phyloP scores from a whole-genome alignment of 2,329 filamentous ascomycete genomes.

The Penicillium hordei region DNA sequence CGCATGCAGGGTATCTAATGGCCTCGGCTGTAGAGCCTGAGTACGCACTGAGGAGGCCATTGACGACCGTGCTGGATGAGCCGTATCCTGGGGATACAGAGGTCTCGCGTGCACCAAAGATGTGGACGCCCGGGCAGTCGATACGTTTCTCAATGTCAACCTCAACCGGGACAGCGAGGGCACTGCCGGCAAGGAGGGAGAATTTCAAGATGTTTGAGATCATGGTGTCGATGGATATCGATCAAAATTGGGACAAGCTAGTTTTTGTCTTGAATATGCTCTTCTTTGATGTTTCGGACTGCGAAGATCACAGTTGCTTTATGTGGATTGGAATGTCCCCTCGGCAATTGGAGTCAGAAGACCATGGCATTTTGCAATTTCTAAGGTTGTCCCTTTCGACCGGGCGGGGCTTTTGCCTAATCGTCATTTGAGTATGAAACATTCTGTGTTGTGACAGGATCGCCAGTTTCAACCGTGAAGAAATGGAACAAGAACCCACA shows the following conservation, averaged over 20 bases:
- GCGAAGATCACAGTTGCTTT: not conserved
- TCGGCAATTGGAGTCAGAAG: not conserved
- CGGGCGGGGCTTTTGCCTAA: conserved; percentile 14
- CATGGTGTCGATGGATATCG: not conserved
- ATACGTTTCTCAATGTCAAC: conserved; percentile 15
- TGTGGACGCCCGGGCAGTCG: conserved; percentile 48
- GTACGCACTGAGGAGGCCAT: conserved; percentile 51
- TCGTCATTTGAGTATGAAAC: not conserved
- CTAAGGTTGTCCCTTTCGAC: conserved; percentile 5
- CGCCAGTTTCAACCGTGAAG: conserved; percentile 13
- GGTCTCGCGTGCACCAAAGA: conserved; percentile 55
- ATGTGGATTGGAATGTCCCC: not conserved
- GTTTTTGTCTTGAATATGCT: not conserved
- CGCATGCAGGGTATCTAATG: conserved; percentile 62
- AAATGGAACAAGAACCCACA: not conserved
- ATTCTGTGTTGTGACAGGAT: not conserved
- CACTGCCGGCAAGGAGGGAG: conserved; percentile 7
- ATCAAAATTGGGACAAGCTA: not conserved
- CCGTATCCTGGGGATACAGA: conserved; percentile 53
- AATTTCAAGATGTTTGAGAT: conserved; percentile 7
- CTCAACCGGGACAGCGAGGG: conserved; percentile 12
- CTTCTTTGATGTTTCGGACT: too few species aligned
- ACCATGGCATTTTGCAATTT: not conserved
- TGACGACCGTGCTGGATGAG: conserved; percentile 51
- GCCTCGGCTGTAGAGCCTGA: conserved; percentile 56